Evolutionary conservation across 2,329 filamentous ascomycete species (phyloP).

Genomic region (Curvularia spicifera): DNA sequence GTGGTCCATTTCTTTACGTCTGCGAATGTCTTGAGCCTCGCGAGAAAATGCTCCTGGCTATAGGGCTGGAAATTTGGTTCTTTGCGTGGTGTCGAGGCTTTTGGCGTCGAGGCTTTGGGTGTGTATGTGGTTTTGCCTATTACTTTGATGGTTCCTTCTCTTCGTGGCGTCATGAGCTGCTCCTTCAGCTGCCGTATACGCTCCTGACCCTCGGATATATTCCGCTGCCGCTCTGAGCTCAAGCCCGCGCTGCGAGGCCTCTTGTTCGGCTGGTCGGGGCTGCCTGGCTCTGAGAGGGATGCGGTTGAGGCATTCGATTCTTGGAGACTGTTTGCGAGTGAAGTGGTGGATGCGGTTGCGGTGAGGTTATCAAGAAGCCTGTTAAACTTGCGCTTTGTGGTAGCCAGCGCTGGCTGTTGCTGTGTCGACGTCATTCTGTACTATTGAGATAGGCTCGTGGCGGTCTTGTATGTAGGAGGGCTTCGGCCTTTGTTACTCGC

Average conservation of each 20-base stretch:
- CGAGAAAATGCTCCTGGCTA: constrained; percentile 82
- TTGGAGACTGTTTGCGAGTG: constrained; percentile 45
- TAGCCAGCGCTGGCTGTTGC: constrained; percentile 64
- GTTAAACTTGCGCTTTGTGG: constrained; percentile 85
- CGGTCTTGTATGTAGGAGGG: background rate
- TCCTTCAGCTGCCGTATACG: constrained; percentile 42
- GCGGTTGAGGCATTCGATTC: constrained; percentile 45
- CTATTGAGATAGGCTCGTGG: background rate
- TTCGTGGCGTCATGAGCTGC: constrained; percentile 39
- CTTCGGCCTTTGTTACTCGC: constrained; percentile 1
- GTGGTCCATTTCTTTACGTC: constrained; percentile 93
- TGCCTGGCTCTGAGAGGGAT: constrained; percentile 32
- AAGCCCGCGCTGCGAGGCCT: constrained; percentile 44
- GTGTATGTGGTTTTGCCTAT: constrained; percentile 39
- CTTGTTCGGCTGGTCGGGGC: constrained; percentile 43
- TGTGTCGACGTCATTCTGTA: constrained; percentile 22
- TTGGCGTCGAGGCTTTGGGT: constrained; percentile 30
- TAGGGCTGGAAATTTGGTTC: constrained; percentile 80
- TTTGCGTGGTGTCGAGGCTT: constrained; percentile 40
- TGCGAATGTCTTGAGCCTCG: constrained; percentile 83
- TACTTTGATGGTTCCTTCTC: constrained; percentile 39
- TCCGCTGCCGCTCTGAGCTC: constrained; percentile 36
- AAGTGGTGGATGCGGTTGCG: constrained; percentile 58
- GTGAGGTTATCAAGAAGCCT: constrained; percentile 63
- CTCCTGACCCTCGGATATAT: constrained; percentile 39